phyloP scores from a whole-genome alignment of 2,329 filamentous ascomycete species.

The Colletotrichum sp. region DNA sequence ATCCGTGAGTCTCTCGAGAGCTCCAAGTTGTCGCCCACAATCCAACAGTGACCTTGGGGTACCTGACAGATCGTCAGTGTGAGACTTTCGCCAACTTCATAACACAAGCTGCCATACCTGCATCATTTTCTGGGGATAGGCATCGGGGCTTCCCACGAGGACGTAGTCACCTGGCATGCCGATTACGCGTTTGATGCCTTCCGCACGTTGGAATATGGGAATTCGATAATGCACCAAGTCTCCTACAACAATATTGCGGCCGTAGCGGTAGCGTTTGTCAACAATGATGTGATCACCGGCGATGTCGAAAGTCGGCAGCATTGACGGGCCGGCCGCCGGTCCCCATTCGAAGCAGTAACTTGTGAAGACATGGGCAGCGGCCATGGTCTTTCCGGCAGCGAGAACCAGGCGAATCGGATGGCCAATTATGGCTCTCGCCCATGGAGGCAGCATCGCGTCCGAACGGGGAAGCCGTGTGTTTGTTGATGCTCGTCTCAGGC shows the following conservation, averaged over 20 bases:
- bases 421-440: not conserved
- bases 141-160: slow-evolving; percentile 65
- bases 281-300: slow-evolving; percentile 73
- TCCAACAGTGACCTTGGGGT: slow-evolving; percentile 89
- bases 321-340: slow-evolving; percentile 75
- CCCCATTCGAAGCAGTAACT: slow-evolving; percentile 66
- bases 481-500: not conserved
- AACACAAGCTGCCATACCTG: slow-evolving; percentile 54
- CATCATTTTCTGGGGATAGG: slow-evolving; percentile 56
- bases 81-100: not conserved
- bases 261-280: slow-evolving; percentile 70
- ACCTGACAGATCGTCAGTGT: slow-evolving; percentile 60
- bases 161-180: slow-evolving; percentile 82
- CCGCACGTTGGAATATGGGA: slow-evolving; percentile 65
- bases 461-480: not conserved
- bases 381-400: slow-evolving; percentile 51
- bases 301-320: slow-evolving; percentile 83
- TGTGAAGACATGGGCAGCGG: slow-evolving; percentile 54
- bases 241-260: slow-evolving; percentile 72
- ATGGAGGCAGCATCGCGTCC: not conserved
- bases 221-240: slow-evolving; percentile 83
- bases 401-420: slow-evolving; percentile 43
- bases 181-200: slow-evolving; percentile 80
- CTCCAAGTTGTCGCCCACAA: slow-evolving; percentile 85
- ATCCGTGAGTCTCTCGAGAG: slow-evolving; percentile 86